Conservation (phyloP, 78 protist species). For the Dictyostelium brefeldianum region DNA sequence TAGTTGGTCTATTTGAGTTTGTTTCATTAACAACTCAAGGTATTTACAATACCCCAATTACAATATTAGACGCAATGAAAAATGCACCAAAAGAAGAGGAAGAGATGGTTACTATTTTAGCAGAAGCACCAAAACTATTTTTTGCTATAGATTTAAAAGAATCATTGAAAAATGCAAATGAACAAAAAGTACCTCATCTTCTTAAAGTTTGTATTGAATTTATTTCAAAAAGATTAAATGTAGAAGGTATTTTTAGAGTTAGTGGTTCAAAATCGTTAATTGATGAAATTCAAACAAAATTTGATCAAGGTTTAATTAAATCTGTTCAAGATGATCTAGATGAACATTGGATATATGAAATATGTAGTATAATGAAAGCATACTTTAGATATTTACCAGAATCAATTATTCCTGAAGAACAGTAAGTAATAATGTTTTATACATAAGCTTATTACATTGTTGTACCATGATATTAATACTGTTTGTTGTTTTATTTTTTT, state of each 20-base stretch:
- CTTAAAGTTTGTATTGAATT: constrained; percentile 41
- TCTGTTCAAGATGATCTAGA: background rate
- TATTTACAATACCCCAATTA: constrained; percentile 57
- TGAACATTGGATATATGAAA: constrained; percentile 32
- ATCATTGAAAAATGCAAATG: constrained; percentile 29
- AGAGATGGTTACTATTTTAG: background rate
- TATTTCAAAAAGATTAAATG: background rate
- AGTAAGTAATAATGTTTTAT: constrained; percentile 21
- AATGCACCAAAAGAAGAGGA: constrained; percentile 66
- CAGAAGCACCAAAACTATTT: constrained; percentile 31
- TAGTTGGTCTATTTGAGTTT: constrained; percentile 53
- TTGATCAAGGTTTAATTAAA: constrained; percentile 50
- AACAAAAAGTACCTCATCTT: constrained; percentile 41
- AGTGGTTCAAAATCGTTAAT: constrained; percentile 49
- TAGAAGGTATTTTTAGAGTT: constrained; percentile 55
- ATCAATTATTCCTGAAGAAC: constrained; percentile 46
- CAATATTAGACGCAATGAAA: constrained; percentile 71
- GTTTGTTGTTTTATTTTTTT: background rate
- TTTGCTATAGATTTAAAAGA: constrained; percentile 28
- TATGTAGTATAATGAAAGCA: constrained; percentile 33
- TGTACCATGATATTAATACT: background rate
- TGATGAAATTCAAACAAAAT: constrained; percentile 18
- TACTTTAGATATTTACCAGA: constrained; percentile 64
- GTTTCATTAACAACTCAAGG: constrained; percentile 54
- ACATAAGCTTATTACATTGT: no score